Evolutionary conservation across 441 rosid species (phyloP).

Genomic region (Croton laevigatus): DNA sequence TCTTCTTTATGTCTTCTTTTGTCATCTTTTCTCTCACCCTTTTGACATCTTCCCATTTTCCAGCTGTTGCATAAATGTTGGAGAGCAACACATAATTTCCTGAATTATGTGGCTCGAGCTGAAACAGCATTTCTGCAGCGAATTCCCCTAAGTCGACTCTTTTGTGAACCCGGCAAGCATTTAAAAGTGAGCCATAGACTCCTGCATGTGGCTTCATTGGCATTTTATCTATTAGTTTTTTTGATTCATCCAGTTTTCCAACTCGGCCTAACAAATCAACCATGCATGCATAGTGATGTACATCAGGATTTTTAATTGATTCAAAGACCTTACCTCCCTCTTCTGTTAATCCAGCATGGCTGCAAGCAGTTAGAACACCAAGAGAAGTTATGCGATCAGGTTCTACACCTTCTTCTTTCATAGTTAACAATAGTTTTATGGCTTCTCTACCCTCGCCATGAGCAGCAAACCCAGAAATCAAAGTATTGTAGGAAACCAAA

Average conservation of each 20-base stretch:
- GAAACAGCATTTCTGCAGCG: conserved; percentile 56
- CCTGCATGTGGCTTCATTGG: conserved; percentile 57
- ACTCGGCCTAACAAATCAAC: conserved; percentile 51
- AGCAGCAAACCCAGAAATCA: conserved; percentile 61
- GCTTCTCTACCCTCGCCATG: conserved; percentile 55
- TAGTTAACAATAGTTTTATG: conserved; percentile 35
- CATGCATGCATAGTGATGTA: conserved; percentile 58
- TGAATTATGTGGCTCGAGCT: conserved; percentile 58
- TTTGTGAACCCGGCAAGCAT: conserved; percentile 49
- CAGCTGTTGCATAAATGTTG: conserved; percentile 56
- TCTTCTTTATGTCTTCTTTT: conserved; percentile 39
- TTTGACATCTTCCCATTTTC: conserved; percentile 53
- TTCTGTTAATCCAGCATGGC: conserved; percentile 54
- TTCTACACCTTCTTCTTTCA: conserved; percentile 37
- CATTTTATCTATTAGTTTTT: conserved; percentile 45
- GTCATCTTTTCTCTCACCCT: conserved; percentile 43
- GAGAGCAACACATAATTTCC: conserved; percentile 55
- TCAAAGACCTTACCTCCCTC: conserved; percentile 46
- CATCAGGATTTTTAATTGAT: conserved; percentile 44
- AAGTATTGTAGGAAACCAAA: conserved; percentile 65
- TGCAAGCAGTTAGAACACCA: conserved; percentile 57
- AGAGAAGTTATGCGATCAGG: conserved; percentile 56
- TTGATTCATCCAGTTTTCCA: conserved; percentile 52
- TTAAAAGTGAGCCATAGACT: conserved; percentile 66
- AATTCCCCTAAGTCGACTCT: conserved; percentile 40